phyloP scores from a whole-genome alignment of 257 asterid species.

The Cinchona pubescens region DNA sequence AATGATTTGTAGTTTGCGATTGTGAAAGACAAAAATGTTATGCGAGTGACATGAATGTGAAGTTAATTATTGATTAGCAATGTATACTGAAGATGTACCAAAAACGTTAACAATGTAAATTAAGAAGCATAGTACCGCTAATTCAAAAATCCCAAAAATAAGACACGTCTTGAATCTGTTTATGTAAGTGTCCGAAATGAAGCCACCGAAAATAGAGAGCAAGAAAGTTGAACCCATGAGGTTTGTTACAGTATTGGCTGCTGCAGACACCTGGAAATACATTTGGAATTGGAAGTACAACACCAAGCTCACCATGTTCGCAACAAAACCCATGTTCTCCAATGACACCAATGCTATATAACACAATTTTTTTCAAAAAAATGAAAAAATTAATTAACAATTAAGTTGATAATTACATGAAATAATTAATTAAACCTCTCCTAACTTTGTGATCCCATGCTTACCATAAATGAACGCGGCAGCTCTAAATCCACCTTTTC shows the following conservation, averaged over 20 bases:
- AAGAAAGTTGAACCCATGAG: conserved; percentile 77
- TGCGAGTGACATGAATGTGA: too few relatives aligned
- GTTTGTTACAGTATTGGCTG: conserved; percentile 74
- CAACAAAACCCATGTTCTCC: conserved; percentile 70
- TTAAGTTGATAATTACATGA: background rate
- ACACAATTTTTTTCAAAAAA: background rate
- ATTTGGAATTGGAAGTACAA: conserved; percentile 48
- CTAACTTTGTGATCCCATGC: too few relatives aligned
- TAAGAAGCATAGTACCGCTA: conserved; percentile 34
- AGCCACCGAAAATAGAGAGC: conserved; percentile 67
- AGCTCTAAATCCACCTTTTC: conserved; percentile 74
- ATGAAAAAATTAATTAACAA: background rate
- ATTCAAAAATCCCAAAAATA: conserved; percentile 58
- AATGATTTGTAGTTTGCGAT: too few relatives aligned
- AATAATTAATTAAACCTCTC: background rate
- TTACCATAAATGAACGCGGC: conserved; percentile 65
- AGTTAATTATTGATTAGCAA: too few relatives aligned
- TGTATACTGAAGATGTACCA: too few relatives aligned
- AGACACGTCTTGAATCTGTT: conserved; percentile 53
- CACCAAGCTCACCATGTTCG: conserved; percentile 66
- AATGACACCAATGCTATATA: conserved; percentile 44
- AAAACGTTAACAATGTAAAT: background rate
- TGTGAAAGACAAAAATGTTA: too few relatives aligned
- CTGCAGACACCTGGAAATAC: conserved; percentile 37
- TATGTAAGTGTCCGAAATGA: conserved; percentile 71